Percentiles rank a stretch among this genome's conserved stretches.
Evolutionary conservation across 2,329 filamentous ascomycete genomes (phyloP).

Genomic region (Alternaria alternata): DNA sequence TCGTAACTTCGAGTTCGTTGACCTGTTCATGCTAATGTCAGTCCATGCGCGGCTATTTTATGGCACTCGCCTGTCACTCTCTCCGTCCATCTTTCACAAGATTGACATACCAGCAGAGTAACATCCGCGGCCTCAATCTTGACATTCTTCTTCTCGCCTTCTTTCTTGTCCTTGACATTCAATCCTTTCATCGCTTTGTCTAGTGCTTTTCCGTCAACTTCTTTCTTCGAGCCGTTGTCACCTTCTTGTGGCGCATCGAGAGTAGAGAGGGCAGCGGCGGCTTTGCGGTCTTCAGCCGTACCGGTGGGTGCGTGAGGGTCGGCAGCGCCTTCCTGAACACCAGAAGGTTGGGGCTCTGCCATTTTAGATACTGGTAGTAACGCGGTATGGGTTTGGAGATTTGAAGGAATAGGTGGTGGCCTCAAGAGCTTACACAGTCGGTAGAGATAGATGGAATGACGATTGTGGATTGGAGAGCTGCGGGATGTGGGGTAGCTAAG

Average conservation of each 20-base stretch:
- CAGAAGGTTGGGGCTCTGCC: conserved; percentile 68
- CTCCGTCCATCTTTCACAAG: conserved; percentile 18
- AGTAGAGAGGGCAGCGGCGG: conserved; percentile 74
- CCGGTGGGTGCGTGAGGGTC: conserved; percentile 53
- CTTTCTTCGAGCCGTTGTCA: conserved; percentile 60
- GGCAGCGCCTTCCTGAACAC: conserved; percentile 67
- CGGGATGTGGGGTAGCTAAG: conserved; percentile 19
- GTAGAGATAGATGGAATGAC: not conserved
- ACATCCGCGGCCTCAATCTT: conserved; percentile 80
- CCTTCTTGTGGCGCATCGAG: conserved; percentile 67
- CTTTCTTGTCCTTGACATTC: conserved; percentile 50
- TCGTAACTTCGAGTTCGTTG: conserved; percentile 75
- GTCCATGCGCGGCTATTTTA: not conserved
- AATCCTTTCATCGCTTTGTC: conserved; percentile 76
- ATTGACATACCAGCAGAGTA: conserved; percentile 65
- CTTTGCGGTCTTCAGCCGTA: conserved; percentile 80
- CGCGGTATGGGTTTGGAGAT: conserved; percentile 1
- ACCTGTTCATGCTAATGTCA: conserved; percentile 47
- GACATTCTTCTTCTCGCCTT: conserved; percentile 60
- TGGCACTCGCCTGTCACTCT: not conserved
- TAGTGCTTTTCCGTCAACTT: conserved; percentile 74
- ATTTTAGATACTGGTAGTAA: conserved; percentile 51
- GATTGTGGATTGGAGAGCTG: not conserved
- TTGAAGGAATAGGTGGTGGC: not conserved
- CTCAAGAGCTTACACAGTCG: not conserved